A percentile compares a stretch with the other conserved stretches of the same genome.
Conservation (phyloP, 345 rosid genomes). For the Moricandia arvensis region DNA sequence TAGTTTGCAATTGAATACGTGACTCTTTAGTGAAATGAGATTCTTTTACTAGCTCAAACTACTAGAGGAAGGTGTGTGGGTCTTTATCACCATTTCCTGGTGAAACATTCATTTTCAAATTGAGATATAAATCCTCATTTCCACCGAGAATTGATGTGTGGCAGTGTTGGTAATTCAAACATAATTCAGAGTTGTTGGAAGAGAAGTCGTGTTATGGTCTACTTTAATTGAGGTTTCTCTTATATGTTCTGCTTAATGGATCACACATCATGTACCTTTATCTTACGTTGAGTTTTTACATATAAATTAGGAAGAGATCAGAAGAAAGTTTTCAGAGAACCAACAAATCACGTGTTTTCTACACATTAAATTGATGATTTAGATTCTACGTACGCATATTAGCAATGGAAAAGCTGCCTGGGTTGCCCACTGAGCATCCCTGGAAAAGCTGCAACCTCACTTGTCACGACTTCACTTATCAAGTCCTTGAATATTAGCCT, state of each 20-base stretch:
- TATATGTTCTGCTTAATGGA: background rate
- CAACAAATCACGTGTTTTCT: constrained; percentile 24
- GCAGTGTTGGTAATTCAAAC: constrained; percentile 3
- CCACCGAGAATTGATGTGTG: constrained; percentile 8
- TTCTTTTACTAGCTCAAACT: constrained; percentile 32
- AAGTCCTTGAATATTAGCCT: constrained; percentile 20
- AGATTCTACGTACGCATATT: constrained; percentile 34
- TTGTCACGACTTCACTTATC: constrained; percentile 39
- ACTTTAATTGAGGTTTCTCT: background rate
- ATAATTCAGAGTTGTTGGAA: constrained; percentile 4
- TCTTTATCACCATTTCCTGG: background rate
- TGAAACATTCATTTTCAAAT: background rate
- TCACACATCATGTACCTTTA: constrained; percentile 2
- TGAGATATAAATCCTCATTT: constrained; percentile 9
- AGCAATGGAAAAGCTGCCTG: constrained; percentile 54
- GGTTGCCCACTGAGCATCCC: constrained; percentile 40
- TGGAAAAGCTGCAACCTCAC: constrained; percentile 39
- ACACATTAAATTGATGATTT: constrained; percentile 26
- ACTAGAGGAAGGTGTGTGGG: constrained; percentile 36
- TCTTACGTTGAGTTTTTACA: constrained; percentile 27
- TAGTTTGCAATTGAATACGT: constrained; percentile 41
- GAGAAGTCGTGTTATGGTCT: constrained; percentile 13
- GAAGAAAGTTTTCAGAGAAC: constrained; percentile 23
- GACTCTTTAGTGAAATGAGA: constrained; percentile 31
- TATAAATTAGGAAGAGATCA: constrained; percentile 12